phyloP scores from a whole-genome alignment of 2,329 filamentous ascomycete genomes.

The Colletotrichum tamarilloi region DNA sequence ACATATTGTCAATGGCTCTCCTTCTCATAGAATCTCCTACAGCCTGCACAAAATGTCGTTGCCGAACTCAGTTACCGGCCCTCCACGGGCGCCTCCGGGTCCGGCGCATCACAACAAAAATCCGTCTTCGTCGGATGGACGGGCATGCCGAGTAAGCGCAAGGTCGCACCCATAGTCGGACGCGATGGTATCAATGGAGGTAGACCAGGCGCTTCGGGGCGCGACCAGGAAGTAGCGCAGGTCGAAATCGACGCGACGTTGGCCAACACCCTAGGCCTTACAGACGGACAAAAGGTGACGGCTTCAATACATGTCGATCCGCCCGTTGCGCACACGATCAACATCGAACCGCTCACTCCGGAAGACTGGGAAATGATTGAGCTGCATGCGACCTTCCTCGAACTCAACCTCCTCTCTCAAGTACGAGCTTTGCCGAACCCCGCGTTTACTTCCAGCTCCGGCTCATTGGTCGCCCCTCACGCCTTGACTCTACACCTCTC shows the following conservation, averaged over 20 bases:
- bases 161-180: slow-evolving; percentile 76
- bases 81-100: slow-evolving; percentile 56
- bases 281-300: slow-evolving; percentile 83
- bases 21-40: not conserved
- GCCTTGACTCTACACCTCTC: slow-evolving; percentile 93
- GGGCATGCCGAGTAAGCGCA: slow-evolving; percentile 94
- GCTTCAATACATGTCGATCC: slow-evolving; percentile 86
- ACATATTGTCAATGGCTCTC: not conserved
- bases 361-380: slow-evolving; percentile 99
- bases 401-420: slow-evolving; percentile 92
- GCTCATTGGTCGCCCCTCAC: slow-evolving; percentile 70
- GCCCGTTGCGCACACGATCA: slow-evolving; percentile 90
- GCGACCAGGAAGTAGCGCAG: slow-evolving; percentile 80
- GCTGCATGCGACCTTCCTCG: slow-evolving; percentile 93
- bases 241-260: slow-evolving; percentile 92
- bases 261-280: slow-evolving; percentile 79
- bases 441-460: slow-evolving; percentile 64
- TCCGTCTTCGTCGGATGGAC: slow-evolving; percentile 96
- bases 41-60: slow-evolving; percentile 95
- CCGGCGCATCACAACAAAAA: slow-evolving; percentile 63
- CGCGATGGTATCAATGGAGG: slow-evolving; percentile 76
- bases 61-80: slow-evolving; percentile 85
- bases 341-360: slow-evolving; percentile 94
- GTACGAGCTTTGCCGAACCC: slow-evolving; percentile 95
- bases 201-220: slow-evolving; percentile 63